These are phyloP conservation scores for Triangularia verruculosa DNA, from an alignment of 2,329 filamentous ascomycete genomes.

Conservation along the genomic window DNA sequence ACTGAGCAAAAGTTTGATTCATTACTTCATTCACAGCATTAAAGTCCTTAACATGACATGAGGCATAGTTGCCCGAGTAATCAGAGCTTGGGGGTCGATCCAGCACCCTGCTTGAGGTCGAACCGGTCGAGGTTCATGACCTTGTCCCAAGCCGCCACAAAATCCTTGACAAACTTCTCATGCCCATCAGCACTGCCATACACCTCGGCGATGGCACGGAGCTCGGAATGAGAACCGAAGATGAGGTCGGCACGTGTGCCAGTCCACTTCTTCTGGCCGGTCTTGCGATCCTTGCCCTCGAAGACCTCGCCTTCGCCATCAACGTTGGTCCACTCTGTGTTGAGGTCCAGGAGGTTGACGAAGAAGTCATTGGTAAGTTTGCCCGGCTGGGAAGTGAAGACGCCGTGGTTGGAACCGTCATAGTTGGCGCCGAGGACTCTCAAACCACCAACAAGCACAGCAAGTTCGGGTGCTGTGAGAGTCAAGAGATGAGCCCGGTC, in stretches of 20 bases:
- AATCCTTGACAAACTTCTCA: constrained; percentile 68
- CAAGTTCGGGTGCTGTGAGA: constrained; percentile 67
- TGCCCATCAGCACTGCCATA: constrained; percentile 60
- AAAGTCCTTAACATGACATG: neutral
- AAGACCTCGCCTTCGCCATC: constrained; percentile 56
- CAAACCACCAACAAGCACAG: constrained; percentile 68
- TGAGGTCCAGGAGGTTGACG: constrained; percentile 69
- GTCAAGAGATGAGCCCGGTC: constrained; percentile 70
- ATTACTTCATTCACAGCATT: neutral
- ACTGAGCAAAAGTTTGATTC: too few species aligned
- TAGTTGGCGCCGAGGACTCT: constrained; percentile 68
- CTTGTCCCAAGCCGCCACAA: constrained; percentile 71
- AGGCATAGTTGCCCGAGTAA: neutral
- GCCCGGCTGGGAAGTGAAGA: constrained; percentile 67
- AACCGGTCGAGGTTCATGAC: constrained; percentile 72
- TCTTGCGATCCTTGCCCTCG: constrained; percentile 63
- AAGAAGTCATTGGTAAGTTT: constrained; percentile 78
- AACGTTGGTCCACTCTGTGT: constrained; percentile 60
- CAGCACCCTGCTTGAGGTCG: constrained; percentile 43
- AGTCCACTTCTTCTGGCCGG: constrained; percentile 67
- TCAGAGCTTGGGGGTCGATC: constrained; percentile 12
- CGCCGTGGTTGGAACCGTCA: constrained; percentile 63
- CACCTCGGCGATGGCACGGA: constrained; percentile 68
- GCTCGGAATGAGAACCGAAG: constrained; percentile 69
- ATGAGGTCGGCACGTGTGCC: constrained; percentile 67